phyloP scores from a whole-genome alignment of 345 rosid genomes.

The Arabidopsis arenosa region DNA sequence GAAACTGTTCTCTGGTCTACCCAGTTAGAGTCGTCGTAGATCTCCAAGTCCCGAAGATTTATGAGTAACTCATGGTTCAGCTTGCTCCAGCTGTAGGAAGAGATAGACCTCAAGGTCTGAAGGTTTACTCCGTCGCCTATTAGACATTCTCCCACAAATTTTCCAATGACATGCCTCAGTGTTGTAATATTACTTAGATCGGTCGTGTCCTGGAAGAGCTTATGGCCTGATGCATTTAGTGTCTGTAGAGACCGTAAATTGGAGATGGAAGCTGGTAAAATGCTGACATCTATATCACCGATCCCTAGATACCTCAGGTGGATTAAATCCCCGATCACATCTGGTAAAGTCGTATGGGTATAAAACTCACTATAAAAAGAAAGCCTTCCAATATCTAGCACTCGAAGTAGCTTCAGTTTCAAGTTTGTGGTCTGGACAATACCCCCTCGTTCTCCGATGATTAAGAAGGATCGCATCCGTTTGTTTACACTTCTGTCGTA shows the following conservation, averaged over 20 bases:
- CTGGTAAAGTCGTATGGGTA: neutral
- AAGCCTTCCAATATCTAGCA: constrained; percentile 1
- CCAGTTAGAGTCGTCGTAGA: neutral
- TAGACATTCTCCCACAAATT: neutral
- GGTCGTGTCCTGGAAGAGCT: neutral
- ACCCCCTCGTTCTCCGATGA: neutral
- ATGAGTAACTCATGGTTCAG: constrained; percentile 1
- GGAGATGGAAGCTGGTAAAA: neutral
- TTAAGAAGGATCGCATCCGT: constrained; percentile 21
- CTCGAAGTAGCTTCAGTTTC: constrained; percentile 31
- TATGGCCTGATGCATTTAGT: neutral
- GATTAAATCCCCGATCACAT: constrained; percentile 1
- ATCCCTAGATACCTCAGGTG: constrained; percentile 31
- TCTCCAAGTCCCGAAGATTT: constrained; percentile 27
- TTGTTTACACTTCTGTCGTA: neutral
- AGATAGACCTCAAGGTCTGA: constrained; percentile 33
- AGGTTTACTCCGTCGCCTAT: constrained; percentile 15
- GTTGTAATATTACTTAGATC: constrained; percentile 18
- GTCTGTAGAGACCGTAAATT: constrained; percentile 22
- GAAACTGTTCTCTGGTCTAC: neutral
- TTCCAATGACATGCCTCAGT: constrained; percentile 22
- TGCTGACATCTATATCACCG: fast-evolving
- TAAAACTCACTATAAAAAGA: neutral
- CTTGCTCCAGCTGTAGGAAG: constrained; percentile 34
- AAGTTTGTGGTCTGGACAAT: neutral